These are phyloP conservation scores for Xylariaceae sp. DNA, from an alignment of 2,329 filamentous ascomycete species.

Conservation along the genomic window DNA sequence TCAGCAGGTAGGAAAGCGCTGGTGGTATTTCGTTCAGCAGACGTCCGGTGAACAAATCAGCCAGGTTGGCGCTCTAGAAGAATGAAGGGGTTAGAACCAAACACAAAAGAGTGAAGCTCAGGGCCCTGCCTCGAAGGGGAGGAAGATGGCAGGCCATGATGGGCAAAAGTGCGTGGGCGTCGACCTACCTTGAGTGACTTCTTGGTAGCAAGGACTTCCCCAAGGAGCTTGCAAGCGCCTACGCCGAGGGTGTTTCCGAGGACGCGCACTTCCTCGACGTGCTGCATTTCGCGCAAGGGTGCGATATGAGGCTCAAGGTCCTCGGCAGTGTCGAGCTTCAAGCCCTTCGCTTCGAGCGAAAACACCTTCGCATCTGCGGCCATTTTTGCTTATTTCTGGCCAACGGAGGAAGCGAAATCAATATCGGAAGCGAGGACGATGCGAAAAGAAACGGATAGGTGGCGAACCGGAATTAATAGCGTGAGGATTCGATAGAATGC, in stretches of 20 bases:
- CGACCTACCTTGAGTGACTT: slow-evolving; percentile 64
- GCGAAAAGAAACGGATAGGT: neutral
- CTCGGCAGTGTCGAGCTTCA: slow-evolving; percentile 85
- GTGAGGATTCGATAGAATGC: neutral
- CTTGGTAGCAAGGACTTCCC: slow-evolving; percentile 77
- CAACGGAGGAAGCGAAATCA: neutral
- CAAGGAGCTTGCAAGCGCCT: slow-evolving; percentile 78
- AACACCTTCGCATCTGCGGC: slow-evolving; percentile 60
- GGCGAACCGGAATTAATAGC: neutral
- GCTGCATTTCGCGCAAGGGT: slow-evolving; percentile 61
- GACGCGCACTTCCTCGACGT: slow-evolving; percentile 80
- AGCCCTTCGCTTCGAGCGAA: slow-evolving; percentile 82
- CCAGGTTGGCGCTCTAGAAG: slow-evolving; percentile 70
- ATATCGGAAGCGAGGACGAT: neutral
- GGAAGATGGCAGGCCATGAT: neutral
- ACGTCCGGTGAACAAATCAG: slow-evolving; percentile 95
- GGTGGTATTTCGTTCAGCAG: slow-evolving; percentile 90
- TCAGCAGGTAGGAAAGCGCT: slow-evolving; percentile 78
- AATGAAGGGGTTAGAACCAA: slow-evolving; percentile 9
- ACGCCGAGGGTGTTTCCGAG: slow-evolving; percentile 91
- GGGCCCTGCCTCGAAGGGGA: neutral
- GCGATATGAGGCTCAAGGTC: slow-evolving; percentile 83
- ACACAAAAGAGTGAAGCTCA: neutral
- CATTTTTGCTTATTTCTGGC: slow-evolving; percentile 36
- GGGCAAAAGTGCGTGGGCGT: neutral